A percentile compares a stretch with the other conserved stretches of the same genome.
Conservation (phyloP, 1,284 basidiomycete genomes). For the Trametes polyzona region DNA sequence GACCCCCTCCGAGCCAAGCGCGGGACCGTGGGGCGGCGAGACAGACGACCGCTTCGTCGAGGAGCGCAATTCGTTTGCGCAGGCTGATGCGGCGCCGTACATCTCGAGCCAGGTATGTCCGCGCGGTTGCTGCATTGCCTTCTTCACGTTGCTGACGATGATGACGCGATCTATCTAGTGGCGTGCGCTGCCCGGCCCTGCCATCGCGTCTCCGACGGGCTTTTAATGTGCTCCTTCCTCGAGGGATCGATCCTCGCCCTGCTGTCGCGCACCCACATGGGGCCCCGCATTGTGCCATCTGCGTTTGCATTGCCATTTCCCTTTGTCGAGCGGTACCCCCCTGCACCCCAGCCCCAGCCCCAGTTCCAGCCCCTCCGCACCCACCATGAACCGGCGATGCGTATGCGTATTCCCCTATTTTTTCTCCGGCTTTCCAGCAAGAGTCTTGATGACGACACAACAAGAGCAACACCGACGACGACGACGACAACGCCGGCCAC, state of each 20-base stretch:
- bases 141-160: conserved; percentile 3
- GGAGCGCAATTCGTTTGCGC: conserved; percentile 37
- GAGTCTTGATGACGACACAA: conserved; percentile 2
- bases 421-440: background rate
- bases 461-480: background rate
- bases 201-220: conserved; percentile 34
- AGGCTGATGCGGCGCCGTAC: conserved; percentile 37
- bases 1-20: conserved; percentile 30
- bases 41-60: conserved; percentile 32
- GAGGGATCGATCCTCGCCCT: background rate
- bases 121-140: background rate
- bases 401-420: background rate
- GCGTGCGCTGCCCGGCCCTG: conserved; percentile 41
- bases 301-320: background rate
- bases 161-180: conserved; percentile 32
- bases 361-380: no score
- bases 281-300: background rate
- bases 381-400: no score
- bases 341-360: background rate
- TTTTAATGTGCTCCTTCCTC: conserved; percentile 22
- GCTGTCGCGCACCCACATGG: background rate
- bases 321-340: background rate
- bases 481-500: background rate
- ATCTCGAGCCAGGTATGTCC: conserved; percentile 40
- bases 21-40: conserved; percentile 4